Evolutionary conservation across 2,329 filamentous ascomycete species (phyloP).

Genomic region (Scleromitrula shiraiana): DNA sequence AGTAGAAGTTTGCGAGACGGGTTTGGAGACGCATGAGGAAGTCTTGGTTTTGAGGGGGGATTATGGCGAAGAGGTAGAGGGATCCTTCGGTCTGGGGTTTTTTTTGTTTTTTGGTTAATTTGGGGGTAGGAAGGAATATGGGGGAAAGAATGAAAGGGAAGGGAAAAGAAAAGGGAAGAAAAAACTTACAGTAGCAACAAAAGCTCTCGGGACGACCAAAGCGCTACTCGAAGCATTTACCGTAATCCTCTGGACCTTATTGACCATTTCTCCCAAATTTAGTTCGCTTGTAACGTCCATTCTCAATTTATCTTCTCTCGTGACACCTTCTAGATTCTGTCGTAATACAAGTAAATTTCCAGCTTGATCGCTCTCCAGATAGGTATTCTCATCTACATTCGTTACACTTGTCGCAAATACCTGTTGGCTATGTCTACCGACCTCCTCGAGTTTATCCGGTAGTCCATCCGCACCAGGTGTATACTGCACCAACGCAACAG

Average conservation of each 20-base stretch:
- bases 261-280: constrained; percentile 86
- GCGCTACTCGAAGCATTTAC: constrained; percentile 57
- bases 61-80: constrained; percentile 81
- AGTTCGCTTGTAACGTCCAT: constrained; percentile 74
- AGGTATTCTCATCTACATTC: constrained; percentile 63
- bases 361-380: constrained; percentile 77
- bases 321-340: constrained; percentile 64
- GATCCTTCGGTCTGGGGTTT: constrained; percentile 70
- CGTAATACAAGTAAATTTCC: constrained; percentile 81
- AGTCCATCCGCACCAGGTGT: constrained; percentile 46
- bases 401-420: constrained; percentile 75
- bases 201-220: constrained; percentile 71
- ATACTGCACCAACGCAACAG: constrained; percentile 70
- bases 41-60: constrained; percentile 64
- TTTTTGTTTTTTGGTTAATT: not conserved
- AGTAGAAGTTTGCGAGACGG: constrained; percentile 46
- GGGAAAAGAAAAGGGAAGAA: not conserved
- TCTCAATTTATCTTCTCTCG: constrained; percentile 61
- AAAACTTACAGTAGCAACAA: constrained; percentile 71
- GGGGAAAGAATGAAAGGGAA: not conserved
- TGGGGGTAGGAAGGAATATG: not conserved
- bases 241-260: constrained; percentile 69
- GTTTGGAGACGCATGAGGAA: constrained; percentile 75
- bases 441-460: constrained; percentile 60
- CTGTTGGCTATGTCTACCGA: constrained; percentile 72